Conservation (phyloP, 805 yeast species). For the Sungouiozyma ichnusensis region DNA sequence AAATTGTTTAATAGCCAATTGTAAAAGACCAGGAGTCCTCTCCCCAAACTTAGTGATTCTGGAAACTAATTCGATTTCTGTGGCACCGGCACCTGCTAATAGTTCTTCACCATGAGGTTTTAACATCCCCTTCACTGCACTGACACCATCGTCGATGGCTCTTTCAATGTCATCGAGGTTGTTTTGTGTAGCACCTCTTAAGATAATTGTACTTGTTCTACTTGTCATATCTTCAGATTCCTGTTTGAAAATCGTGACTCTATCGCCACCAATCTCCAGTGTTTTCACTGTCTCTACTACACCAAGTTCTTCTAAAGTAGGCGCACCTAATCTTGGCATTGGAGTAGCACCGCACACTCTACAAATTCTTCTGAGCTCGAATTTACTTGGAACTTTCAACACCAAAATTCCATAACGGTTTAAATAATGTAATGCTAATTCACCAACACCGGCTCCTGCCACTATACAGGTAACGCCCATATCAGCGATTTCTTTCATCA, state of each 20-base stretch:
- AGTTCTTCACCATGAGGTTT: slow-evolving; percentile 68
- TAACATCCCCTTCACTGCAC: slow-evolving; percentile 79
- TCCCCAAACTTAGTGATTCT: slow-evolving; percentile 80
- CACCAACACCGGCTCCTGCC: slow-evolving; percentile 94
- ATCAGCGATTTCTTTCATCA: slow-evolving; percentile 71
- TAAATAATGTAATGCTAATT: slow-evolving; percentile 83
- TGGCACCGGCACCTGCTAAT: slow-evolving; percentile 94
- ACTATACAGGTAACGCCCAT: slow-evolving; percentile 80
- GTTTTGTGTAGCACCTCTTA: slow-evolving; percentile 95
- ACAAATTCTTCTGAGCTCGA: slow-evolving; percentile 85
- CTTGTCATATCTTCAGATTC: slow-evolving; percentile 41
- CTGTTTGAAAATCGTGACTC: slow-evolving; percentile 90
- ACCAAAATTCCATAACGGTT: slow-evolving; percentile 79
- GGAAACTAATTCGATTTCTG: slow-evolving; percentile 79
- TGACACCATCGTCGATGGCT: slow-evolving; percentile 94
- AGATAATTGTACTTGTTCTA: slow-evolving; percentile 82
- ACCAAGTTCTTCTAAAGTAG: slow-evolving; percentile 92
- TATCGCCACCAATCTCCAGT: slow-evolving; percentile 92
- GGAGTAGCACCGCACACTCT: slow-evolving; percentile 98
- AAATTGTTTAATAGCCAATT: slow-evolving; percentile 86
- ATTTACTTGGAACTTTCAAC: slow-evolving; percentile 84
- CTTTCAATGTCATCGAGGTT: slow-evolving; percentile 90
- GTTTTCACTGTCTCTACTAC: slow-evolving; percentile 79
- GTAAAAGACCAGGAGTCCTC: slow-evolving; percentile 84
- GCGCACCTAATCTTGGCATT: slow-evolving; percentile 86